These are phyloP conservation scores for Apiotrichum siamense DNA, from an alignment of 1,284 basidiomycete species.

Conservation along the genomic window DNA sequence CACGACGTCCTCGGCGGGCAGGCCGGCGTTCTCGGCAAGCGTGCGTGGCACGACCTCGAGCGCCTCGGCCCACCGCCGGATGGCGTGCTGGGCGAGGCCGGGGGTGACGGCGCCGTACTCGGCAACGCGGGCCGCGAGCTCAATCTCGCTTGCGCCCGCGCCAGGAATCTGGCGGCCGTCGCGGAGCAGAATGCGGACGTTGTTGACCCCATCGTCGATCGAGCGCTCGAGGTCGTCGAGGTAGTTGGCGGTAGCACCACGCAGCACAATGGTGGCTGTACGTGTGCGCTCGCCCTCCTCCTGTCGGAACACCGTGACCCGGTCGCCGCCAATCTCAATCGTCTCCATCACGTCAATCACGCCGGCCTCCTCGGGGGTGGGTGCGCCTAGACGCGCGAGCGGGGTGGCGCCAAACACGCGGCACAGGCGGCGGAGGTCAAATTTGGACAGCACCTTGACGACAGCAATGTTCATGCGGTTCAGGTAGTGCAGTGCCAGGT, in stretches of 20 bases:
- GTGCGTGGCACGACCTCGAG: constrained; percentile 91
- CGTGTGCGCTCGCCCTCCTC: constrained; percentile 66
- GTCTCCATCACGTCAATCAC: constrained; percentile 91
- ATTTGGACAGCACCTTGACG: constrained; percentile 96
- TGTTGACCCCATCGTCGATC: constrained; percentile 94
- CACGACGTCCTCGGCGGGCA: constrained; percentile 88
- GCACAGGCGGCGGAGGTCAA: constrained; percentile 89
- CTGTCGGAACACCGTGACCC: constrained; percentile 93
- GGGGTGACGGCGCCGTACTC: constrained; percentile 81
- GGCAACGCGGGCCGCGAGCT: constrained; percentile 76
- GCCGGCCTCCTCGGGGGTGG: constrained; percentile 93
- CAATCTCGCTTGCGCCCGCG: constrained; percentile 89
- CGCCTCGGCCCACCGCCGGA: constrained; percentile 82
- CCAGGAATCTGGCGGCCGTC: constrained; percentile 88
- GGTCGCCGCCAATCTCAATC: constrained; percentile 93
- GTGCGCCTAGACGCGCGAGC: constrained; percentile 89
- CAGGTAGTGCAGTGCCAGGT: constrained; percentile 95
- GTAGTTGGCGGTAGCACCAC: constrained; percentile 92
- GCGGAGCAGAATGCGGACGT: constrained; percentile 87
- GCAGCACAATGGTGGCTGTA: constrained; percentile 88
- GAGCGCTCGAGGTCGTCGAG: constrained; percentile 94
- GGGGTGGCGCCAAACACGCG: constrained; percentile 95
- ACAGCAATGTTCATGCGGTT: constrained; percentile 90
- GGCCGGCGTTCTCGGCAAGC: constrained; percentile 91
- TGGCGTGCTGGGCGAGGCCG: constrained; percentile 89